These are phyloP conservation scores for Hibiscus syriacus DNA, from an alignment of 345 rosid genomes.

Conservation along the genomic window DNA sequence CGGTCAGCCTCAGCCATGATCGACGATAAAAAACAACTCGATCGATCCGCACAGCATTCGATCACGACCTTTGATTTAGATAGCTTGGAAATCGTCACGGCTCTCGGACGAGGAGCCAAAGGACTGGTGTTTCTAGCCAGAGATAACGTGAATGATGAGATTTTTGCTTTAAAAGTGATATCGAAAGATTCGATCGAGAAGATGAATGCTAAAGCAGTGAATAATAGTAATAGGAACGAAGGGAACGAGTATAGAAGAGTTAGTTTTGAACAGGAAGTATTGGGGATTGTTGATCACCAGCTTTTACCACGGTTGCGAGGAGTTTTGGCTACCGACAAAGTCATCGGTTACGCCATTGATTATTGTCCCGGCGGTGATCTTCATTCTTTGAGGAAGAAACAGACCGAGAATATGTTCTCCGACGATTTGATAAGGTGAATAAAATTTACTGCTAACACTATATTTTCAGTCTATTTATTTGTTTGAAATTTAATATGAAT, in stretches of 20 bases:
- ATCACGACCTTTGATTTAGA: slow-evolving; percentile 32
- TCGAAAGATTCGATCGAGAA: slow-evolving; percentile 57
- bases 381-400: slow-evolving; percentile 42
- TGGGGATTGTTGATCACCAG: slow-evolving; percentile 55
- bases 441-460: no score
- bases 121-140: slow-evolving; percentile 72
- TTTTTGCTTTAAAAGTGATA: slow-evolving; percentile 69
- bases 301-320: slow-evolving; percentile 73
- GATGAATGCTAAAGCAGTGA: slow-evolving; percentile 20
- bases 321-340: slow-evolving; percentile 49
- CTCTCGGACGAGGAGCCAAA: slow-evolving; percentile 83
- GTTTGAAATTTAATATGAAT: neutral
- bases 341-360: slow-evolving; percentile 84
- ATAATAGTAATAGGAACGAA: slow-evolving; percentile 1
- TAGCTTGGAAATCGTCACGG: slow-evolving; percentile 38
- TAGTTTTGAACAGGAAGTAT: slow-evolving; percentile 57
- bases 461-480: neutral
- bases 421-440: slow-evolving; percentile 55
- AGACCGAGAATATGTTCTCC: slow-evolving; percentile 78
- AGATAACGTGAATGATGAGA: slow-evolving; percentile 24
- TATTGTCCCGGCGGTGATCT: slow-evolving; percentile 80
- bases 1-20: slow-evolving; percentile 4
- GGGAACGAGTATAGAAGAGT: slow-evolving; percentile 57
- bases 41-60: neutral
- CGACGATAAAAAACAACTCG: slow-evolving; percentile 4